Evolutionary conservation across 345 rosid genomes (phyloP).

Genomic region (Boechera stricta): DNA sequence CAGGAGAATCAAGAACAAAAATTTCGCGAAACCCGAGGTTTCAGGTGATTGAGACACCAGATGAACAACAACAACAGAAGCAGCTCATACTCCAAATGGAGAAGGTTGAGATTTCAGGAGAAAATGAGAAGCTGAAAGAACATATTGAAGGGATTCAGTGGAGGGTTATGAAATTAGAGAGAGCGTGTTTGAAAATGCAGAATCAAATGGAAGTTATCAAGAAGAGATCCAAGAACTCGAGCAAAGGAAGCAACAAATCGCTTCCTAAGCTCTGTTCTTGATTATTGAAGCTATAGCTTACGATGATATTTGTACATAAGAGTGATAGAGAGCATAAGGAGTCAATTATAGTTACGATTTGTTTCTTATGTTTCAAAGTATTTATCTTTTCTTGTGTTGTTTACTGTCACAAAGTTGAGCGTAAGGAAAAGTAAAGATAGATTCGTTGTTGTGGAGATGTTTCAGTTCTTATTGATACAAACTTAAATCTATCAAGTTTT

Average conservation of each 20-base stretch:
- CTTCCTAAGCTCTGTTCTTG: constrained; percentile 88
- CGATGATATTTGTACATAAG: constrained; percentile 38
- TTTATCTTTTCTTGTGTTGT: background rate
- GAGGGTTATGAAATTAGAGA: constrained; percentile 85
- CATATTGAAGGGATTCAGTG: constrained; percentile 85
- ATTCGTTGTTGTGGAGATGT: background rate
- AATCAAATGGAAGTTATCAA: constrained; percentile 70
- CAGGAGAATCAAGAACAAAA: constrained; percentile 59
- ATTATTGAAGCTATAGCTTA: constrained; percentile 32
- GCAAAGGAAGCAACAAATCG: constrained; percentile 58
- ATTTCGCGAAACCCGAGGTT: constrained; percentile 67
- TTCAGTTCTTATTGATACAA: constrained; percentile 11
- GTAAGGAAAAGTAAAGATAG: background rate
- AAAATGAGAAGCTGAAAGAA: constrained; percentile 60
- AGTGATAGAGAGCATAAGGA: constrained; percentile 35
- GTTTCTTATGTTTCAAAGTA: constrained; percentile 23
- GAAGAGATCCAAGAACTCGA: constrained; percentile 57
- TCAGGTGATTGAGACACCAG: constrained; percentile 57
- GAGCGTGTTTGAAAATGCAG: constrained; percentile 83
- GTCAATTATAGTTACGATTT: constrained; percentile 19
- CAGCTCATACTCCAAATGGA: constrained; percentile 49
- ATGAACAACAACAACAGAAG: constrained; percentile 46
- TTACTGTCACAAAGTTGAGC: constrained; percentile 1
- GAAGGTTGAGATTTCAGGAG: constrained; percentile 50
- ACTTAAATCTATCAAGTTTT: background rate